These are phyloP conservation scores for Voacanga thouarsii DNA, from an alignment of 257 asterid genomes.

Conservation along the genomic window DNA sequence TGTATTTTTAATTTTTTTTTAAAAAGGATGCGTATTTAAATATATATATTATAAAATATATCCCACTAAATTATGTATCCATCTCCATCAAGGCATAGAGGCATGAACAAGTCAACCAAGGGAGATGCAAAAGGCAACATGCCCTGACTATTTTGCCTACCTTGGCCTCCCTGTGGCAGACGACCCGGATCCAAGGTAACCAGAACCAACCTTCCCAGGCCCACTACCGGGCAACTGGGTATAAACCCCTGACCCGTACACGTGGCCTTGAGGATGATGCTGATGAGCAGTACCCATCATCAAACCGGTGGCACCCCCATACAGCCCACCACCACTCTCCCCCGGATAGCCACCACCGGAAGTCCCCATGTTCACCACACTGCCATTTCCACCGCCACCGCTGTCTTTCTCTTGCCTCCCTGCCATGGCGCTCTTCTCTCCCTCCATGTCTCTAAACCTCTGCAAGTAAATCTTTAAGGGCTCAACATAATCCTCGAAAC, in stretches of 20 bases:
- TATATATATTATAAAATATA: not conserved
- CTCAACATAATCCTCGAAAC: constrained; percentile 48
- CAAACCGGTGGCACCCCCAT: constrained; percentile 18
- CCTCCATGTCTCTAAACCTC: constrained; percentile 54
- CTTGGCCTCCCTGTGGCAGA: constrained; percentile 31
- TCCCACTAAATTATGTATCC: not conserved
- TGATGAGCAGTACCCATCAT: constrained; percentile 26
- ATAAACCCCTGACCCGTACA: constrained; percentile 25
- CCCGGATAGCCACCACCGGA: constrained; percentile 33
- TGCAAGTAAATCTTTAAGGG: constrained; percentile 44
- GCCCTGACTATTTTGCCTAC: constrained; percentile 7
- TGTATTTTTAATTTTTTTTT: no score
- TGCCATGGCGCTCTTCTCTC: constrained; percentile 52
- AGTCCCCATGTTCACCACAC: constrained; percentile 36
- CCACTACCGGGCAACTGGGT: constrained; percentile 23
- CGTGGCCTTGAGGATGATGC: constrained; percentile 30
- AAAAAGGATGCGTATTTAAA: not conserved
- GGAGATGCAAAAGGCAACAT: not conserved
- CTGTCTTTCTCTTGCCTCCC: constrained; percentile 35
- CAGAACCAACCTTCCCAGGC: constrained; percentile 36
- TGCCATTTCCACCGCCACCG: constrained; percentile 25
- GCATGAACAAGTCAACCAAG: constrained; percentile 8
- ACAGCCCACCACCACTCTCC: constrained; percentile 27
- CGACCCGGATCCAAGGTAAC: constrained; percentile 34
- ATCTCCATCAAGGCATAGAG: not conserved